Conservation (phyloP, 192 early-diverging fungal species). For the Radiomyces spectabilis region DNA sequence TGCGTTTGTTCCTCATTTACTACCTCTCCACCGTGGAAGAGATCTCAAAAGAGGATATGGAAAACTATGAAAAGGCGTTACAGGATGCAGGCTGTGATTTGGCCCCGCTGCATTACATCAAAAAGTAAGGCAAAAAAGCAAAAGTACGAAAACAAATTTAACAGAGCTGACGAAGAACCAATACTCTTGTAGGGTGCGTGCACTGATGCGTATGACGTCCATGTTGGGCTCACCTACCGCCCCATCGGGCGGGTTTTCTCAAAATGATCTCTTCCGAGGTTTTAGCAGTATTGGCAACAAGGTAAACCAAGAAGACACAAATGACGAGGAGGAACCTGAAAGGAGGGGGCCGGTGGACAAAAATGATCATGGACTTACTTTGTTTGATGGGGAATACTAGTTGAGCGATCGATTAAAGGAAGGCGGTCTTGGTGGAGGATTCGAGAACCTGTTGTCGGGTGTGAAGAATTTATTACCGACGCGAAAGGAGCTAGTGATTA, state of each 20-base stretch:
- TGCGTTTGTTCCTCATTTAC: slow-evolving; percentile 85
- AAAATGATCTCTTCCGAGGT: slow-evolving; percentile 45
- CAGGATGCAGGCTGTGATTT: slow-evolving; percentile 64
- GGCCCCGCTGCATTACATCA: slow-evolving; percentile 74
- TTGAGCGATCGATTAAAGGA: slow-evolving; percentile 66
- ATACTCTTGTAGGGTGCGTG: slow-evolving; percentile 36
- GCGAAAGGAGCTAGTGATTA: slow-evolving; percentile 82
- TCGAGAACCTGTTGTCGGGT: slow-evolving; percentile 72
- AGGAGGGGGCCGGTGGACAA: no score
- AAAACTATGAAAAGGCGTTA: slow-evolving; percentile 77
- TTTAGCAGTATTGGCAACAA: slow-evolving; percentile 68
- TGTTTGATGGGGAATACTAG: no score
- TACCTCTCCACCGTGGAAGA: slow-evolving; percentile 67
- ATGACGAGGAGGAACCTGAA: background rate
- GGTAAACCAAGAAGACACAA: slow-evolving; percentile 25
- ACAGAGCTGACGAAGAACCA: no score
- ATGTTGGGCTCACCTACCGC: slow-evolving; percentile 34
- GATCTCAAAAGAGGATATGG: slow-evolving; percentile 75
- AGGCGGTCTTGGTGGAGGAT: slow-evolving; percentile 60
- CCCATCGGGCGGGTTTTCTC: slow-evolving; percentile 20
- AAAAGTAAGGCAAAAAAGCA: slow-evolving; percentile 46
- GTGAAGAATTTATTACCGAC: slow-evolving; percentile 94
- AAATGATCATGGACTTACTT: no score
- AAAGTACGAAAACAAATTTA: background rate
- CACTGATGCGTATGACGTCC: slow-evolving; percentile 54